Evolutionary conservation across 345 rosid genomes (phyloP), one percentile per base, ranked within the genome.

Genomic region (Erysimum cheiranthoides): DNA sequence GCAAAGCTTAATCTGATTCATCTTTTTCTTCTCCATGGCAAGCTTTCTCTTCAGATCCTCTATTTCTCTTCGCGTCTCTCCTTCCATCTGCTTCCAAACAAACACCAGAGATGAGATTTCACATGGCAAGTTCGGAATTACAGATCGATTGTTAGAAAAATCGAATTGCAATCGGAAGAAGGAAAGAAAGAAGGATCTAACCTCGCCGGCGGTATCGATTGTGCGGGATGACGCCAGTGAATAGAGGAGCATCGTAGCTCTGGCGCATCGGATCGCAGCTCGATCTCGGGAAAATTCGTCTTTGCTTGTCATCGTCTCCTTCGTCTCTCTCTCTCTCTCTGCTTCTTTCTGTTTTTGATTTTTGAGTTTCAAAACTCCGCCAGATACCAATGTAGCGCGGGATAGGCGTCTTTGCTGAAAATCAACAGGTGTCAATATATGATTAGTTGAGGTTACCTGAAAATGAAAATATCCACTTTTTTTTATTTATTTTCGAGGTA

Each of bases 221-320:
- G 66, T 66, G 18, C 56, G 38, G 1, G 61, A 71, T 8, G 80
- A 77, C 13, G 80, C 66, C 0, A 77, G 80, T 35, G 71, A 53
- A 38, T 70, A 64, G 31, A 77, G 76, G 2, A 77, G 76, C 76
- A 71, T 77, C 58, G 80, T 38, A 63, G 76, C 80, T 71, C 43
- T 56, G 36, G 67, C 80, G 53, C 80, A 77, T 5, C 80, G 76
- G 16, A 70, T 64, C 5, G 76, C 76, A 70, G 25, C 18, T 71
- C 67, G 7, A 40, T 63, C 76, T 71, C 72, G 17, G 1, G 66
- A 39, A 18, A 30, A 74, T 53, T 34, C 80, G 12, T 76, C 70
- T 31, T 34, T 52, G 57, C 50, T 64, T 8, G 51, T 53, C 80
- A 70, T 76, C 75, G 45, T 39, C 76, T 36, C 35, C 66, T 32